Evolutionary conservation across 1,139 yeast genomes (phyloP), one percentile per base, ranked within the genome.

Genomic region (Yamadazyma pseudoaaseri): DNA sequence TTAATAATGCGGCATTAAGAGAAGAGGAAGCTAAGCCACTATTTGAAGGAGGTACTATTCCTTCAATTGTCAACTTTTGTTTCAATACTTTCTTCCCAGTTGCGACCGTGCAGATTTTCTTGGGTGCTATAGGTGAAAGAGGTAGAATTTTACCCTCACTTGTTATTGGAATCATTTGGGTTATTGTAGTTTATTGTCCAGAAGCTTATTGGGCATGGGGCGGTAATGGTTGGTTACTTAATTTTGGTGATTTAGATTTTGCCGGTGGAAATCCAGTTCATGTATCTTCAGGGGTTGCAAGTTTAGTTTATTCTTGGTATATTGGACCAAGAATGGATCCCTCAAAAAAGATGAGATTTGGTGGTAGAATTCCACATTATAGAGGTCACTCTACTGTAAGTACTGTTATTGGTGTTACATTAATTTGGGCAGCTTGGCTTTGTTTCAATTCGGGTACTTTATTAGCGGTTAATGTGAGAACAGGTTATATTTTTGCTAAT

Each of bases 241-340:
- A 61, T 27, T 70, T 90, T 35, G 97, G 97, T 42, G 83, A 87
- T 21, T 75, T 87, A 40, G 98, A 92, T 64, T 92, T 86, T 58
- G 97, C 97, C 25, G 98, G 98, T 51, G 97, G 98, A 54, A 96
- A 96, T 42, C 96, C 97, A 42, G 97, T 92, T 41, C 98, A 92
- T 67, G 86, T 86, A 64, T 69, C 87, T 49, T 85, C 96, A 21
- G 98, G 97, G 48, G 86, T 84, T 48, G 95, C 95, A 50, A 96
- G 97, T 21, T 71, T 92, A 44, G 92, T 96, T 33, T 89, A 90
- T 58, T 95, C 98, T 18, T 70, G 89, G 39, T 69, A 86, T 47
- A 74, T 92, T 52, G 98, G 98, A 60, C 86, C 84, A 70, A 85
- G 98, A 71, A 79, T 79, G 50, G 92, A 84, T 54, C 87, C 89